Percentiles rank a stretch among this genome's conserved stretches.
These are phyloP conservation scores for Backusella circina DNA, from an alignment of 192 early-diverging fungal genomes.

Conservation along the genomic window DNA sequence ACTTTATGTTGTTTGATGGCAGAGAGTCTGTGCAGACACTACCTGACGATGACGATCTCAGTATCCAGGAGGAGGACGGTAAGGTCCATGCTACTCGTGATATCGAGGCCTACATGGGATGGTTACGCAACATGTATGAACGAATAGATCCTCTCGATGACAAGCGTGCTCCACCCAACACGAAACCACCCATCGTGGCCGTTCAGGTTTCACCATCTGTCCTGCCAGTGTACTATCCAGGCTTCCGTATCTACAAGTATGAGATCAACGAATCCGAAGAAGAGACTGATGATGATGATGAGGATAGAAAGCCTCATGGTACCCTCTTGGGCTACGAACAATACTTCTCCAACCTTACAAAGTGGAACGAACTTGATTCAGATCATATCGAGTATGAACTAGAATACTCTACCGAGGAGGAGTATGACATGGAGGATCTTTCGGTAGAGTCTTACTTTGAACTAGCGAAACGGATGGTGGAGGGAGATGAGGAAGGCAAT, in stretches of 20 bases:
- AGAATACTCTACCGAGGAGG: conserved; percentile 28
- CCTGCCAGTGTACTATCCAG: conserved; percentile 32
- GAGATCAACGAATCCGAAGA: conserved; percentile 8
- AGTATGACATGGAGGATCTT: conserved; percentile 26
- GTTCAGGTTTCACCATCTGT: conserved; percentile 33
- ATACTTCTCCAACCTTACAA: conserved; percentile 25
- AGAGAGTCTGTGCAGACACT: neutral
- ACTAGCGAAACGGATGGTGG: conserved; percentile 17
- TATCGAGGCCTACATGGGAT: conserved; percentile 19
- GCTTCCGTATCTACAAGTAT: conserved; percentile 31
- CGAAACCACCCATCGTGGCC: conserved; percentile 4
- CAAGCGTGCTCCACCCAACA: neutral
- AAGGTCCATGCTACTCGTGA: conserved; percentile 9
- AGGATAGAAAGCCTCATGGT: conserved; percentile 7
- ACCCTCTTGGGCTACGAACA: conserved; percentile 28
- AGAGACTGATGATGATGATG: neutral
- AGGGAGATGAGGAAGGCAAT: neutral
- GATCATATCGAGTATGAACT: conserved; percentile 19
- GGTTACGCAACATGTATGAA: conserved; percentile 12
- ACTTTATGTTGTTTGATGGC: conserved; percentile 20
- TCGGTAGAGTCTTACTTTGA: conserved; percentile 17
- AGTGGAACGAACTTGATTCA: conserved; percentile 9
- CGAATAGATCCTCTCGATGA: conserved; percentile 7
- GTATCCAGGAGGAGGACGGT: neutral
- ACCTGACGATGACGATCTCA: neutral